Evolutionary conservation across 371 early-diverging fungal species (phyloP).

Genomic region (Rhizopus delemar): DNA sequence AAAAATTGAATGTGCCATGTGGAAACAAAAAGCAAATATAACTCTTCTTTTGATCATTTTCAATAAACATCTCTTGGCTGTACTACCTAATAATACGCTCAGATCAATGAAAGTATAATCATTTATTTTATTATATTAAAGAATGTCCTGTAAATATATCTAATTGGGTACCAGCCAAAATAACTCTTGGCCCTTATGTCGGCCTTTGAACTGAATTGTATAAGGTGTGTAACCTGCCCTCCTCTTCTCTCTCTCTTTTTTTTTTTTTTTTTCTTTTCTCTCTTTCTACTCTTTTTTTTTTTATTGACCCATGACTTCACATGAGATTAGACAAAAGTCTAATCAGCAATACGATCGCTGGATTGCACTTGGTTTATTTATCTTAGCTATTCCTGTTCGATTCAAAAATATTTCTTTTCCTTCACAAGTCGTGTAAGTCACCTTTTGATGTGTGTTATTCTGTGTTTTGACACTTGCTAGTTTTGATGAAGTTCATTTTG

Average conservation of each 20-base stretch:
- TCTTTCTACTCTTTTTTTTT: not conserved
- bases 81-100: too few relatives aligned
- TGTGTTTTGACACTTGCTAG: constrained; percentile 19
- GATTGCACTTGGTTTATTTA: constrained; percentile 17
- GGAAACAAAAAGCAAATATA: too few relatives aligned
- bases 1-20: too few relatives aligned
- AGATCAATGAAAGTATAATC: too few relatives aligned
- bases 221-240: too few relatives aligned
- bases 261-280: constrained; percentile 1
- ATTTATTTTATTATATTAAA: too few relatives aligned
- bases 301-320: not conserved
- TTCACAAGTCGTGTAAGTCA: constrained; percentile 28
- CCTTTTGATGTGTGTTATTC: not conserved
- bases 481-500: constrained; percentile 99
- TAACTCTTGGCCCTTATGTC: too few relatives aligned
- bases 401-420: constrained; percentile 21
- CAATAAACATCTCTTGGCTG: too few relatives aligned
- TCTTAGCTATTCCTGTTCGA: constrained; percentile 25
- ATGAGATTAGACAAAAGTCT: not conserved
- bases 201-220: too few relatives aligned
- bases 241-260: not conserved
- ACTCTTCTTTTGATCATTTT: too few relatives aligned
- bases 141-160: too few relatives aligned
- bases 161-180: too few relatives aligned
- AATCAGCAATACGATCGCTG: constrained; percentile 5